Evolutionary conservation across 805 yeast species (phyloP).

Genomic region (Hemisphaericaspora nanyangensis): DNA sequence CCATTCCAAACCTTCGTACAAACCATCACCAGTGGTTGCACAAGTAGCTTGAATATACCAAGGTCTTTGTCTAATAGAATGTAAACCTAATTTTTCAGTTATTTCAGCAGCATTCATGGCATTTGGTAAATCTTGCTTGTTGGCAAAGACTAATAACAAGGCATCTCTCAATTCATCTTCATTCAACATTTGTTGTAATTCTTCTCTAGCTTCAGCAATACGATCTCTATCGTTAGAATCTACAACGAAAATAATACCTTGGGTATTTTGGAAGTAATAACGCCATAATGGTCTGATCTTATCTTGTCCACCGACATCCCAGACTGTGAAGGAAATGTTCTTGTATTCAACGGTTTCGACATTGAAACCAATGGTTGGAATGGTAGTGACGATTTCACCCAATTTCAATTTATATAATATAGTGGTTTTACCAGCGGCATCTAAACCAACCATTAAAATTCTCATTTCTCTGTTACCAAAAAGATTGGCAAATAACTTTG

Average conservation of each 20-base stretch:
- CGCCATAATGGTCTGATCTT: conserved; percentile 98
- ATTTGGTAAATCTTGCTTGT: conserved; percentile 98
- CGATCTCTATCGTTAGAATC: conserved; percentile 98
- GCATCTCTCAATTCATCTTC: conserved; percentile 98
- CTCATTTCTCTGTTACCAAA: conserved; percentile 98
- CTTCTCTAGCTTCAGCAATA: conserved; percentile 96
- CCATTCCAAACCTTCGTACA: conserved; percentile 98
- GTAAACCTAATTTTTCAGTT: conserved; percentile 94
- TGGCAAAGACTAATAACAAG: conserved; percentile 90
- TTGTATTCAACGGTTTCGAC: conserved; percentile 97
- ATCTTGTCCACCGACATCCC: conserved; percentile 99
- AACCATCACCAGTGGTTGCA: conserved; percentile 99
- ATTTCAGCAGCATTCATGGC: conserved; percentile 99
- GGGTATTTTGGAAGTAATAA: conserved; percentile 98
- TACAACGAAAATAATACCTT: conserved; percentile 96
- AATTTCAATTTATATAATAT: conserved; percentile 90
- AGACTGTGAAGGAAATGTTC: conserved; percentile 93
- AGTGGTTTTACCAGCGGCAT: conserved; percentile 98
- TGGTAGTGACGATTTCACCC: conserved; percentile 94
- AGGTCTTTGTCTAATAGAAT: conserved; percentile 96
- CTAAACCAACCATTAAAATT: conserved; percentile 96
- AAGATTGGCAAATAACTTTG: conserved; percentile 90
- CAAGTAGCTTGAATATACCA: conserved; percentile 99
- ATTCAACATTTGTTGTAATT: conserved; percentile 95
- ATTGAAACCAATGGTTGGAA: conserved; percentile 96